Conservation (phyloP, 257 asterid genomes). For the Solanum dulcamara region DNA sequence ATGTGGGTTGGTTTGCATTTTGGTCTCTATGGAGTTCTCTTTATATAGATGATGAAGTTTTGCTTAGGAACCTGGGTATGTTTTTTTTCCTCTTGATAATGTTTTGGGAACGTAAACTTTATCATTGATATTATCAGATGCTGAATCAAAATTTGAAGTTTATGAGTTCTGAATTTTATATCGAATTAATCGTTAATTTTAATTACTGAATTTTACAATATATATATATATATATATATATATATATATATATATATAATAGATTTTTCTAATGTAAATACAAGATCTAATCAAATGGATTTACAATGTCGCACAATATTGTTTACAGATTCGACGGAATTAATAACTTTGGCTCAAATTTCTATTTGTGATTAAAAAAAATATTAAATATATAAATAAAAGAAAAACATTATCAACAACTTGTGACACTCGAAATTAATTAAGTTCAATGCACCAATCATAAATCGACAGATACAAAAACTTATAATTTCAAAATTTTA, state of each 20-base stretch:
- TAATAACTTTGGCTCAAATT: background rate
- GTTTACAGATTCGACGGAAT: background rate
- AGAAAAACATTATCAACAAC: background rate
- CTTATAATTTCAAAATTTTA: too few species aligned
- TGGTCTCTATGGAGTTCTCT: background rate
- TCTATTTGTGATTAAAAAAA: background rate
- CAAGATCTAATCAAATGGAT: background rate
- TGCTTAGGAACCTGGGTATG: background rate
- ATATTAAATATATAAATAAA: background rate
- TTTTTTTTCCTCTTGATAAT: background rate
- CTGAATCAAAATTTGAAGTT: background rate
- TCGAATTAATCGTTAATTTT: background rate
- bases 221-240: too few species aligned
- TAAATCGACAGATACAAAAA: background rate
- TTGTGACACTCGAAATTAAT: background rate
- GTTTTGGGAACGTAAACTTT: background rate
- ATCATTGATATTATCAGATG: background rate
- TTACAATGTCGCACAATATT: background rate
- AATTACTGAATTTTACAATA: background rate
- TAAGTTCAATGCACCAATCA: background rate
- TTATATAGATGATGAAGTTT: background rate
- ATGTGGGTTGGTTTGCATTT: background rate
- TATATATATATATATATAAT: too few species aligned
- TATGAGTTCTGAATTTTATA: background rate
- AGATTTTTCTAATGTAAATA: background rate